Conservation (phyloP, 768 basidiomycete genomes). For the Russula emetica region DNA sequence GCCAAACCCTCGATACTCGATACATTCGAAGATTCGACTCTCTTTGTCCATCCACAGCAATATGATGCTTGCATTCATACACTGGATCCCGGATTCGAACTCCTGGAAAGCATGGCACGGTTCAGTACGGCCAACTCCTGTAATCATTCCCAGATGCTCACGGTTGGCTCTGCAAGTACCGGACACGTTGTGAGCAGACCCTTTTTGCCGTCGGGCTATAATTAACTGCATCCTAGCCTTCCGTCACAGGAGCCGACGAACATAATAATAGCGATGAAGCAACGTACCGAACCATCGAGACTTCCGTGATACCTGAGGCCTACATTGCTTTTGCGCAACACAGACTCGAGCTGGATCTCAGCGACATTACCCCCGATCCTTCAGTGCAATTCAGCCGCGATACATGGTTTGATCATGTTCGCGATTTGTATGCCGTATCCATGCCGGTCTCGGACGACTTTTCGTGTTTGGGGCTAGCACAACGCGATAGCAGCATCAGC, state of each 20-base stretch:
- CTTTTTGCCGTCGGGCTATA: neutral
- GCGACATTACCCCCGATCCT: conserved; percentile 42
- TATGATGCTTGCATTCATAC: neutral
- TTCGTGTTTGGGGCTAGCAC: conserved; percentile 35
- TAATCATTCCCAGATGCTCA: neutral
- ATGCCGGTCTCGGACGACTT: neutral
- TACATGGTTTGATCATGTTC: conserved; percentile 75
- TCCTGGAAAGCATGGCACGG: neutral
- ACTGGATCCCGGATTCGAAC: neutral
- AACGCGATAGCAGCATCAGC: conserved; percentile 46
- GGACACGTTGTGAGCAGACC: neutral
- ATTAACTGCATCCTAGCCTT: conserved; percentile 3
- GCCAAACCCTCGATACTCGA: neutral
- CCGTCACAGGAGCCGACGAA: neutral
- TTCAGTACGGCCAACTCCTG: neutral
- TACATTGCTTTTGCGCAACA: conserved; percentile 3
- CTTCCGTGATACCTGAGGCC: neutral
- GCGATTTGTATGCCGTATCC: conserved; percentile 45
- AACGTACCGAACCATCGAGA: neutral
- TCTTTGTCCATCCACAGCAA: neutral
- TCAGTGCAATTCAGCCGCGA: conserved; percentile 64
- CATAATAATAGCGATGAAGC: neutral
- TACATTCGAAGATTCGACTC: conserved; percentile 2
- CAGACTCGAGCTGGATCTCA: conserved; percentile 11
- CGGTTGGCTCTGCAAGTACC: neutral